Base-by-base conservation (phyloP, 2,329 filamentous ascomycete species). In the Fusarium abutilonis region DNA sequence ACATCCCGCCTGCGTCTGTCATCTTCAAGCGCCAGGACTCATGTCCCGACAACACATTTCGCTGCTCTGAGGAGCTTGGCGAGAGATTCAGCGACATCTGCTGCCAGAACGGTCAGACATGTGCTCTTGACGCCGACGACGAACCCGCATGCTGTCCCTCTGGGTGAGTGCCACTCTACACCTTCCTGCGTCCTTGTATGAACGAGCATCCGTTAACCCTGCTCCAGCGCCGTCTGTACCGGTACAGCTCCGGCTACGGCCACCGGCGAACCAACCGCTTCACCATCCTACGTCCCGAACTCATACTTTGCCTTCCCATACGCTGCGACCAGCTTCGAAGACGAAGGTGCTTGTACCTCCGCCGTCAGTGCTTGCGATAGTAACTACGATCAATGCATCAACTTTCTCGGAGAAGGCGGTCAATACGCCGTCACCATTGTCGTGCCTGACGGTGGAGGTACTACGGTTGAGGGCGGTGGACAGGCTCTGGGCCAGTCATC, bases 261-360 rank as follows among this genome's bases (percentile, higher is more conserved):
- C 9, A 73, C 73, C 11, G 69, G 63, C 26, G 72, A 28, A 64
- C 74, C 76, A 11, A 77, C 78, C 4, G 72, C 74, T 17, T 68
- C 75, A 2, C 76, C 77, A 17, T 84, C 83, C 31, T 86, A 80
- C 69, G 83, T 88, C 15, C 73, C 79, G 38, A 88, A 88, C 70
- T 65, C 76, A 23, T 87, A 83, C 73, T 88, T 87, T 71, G 79
- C 82, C 10, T 88, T 87, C 71, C 86, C 86, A 2, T 83, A 84
- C 67, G 79, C 86, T 47, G 74, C 78, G 42, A 85, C 82, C 1
- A 79, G 78, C 11, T 86, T 85, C 60, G 70, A 74, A 55, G 80
- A 86, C 64, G 72, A 75, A 15, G 81, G 75, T 13, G 79, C 80
- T 6, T 88, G 86, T 68, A 78, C 79, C 4, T 77, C 80, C 0